Evolutionary conservation across 2,329 filamentous ascomycete species (phyloP), one percentile per base, ranked within the genome.

Genomic region (Hymenoscyphus repandus): DNA sequence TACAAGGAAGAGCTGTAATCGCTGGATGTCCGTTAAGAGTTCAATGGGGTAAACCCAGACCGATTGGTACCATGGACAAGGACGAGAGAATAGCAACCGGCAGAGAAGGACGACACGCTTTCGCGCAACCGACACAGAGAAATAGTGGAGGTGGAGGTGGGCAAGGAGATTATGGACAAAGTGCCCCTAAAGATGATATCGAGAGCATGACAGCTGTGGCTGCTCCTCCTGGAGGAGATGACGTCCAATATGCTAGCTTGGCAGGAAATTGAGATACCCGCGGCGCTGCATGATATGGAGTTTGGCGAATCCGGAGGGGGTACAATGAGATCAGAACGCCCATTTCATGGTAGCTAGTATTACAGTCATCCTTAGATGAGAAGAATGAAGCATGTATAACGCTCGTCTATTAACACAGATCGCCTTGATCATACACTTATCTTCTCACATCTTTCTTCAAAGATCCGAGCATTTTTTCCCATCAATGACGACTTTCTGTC

Each of bases 41-140:
- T 15, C 85, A 90, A 56, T 99, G 93, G 93, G 92, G 91, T 13
- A 86, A 88, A 66, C 92, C 95, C 13, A 93, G 90, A 72, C 86
- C 92, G 1, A 77, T 99, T 50, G 93, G 96, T 50, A 95, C 82
- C 20, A 87, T 97, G 83, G 88, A 95, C 57, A 85, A 86, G 55
- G 90, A 96, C 49, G 81, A 95, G 67, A 80, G 92, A 39, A 77
- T 86, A 58, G 80, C 86, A 63, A 90, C 95, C 74, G 83, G 91
- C 18, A 80, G 84, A 33, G 90, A 95, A 62, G 92, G 87, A 2
- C 74, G 88, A 42, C 76, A 77, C 13, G 77, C 78, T 1, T 80
- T 77, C 55, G 76, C 66, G 40, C 73, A 68, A 49, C 71, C 69
- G 55, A 74, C 68, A 30, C 42, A 51, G 63, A 70, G 70, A 51